Percentiles rank a stretch among this genome's conserved stretches.
Evolutionary conservation across 108 stramenopile species (phyloP).

Genomic region (Skeletonema marinoi): DNA sequence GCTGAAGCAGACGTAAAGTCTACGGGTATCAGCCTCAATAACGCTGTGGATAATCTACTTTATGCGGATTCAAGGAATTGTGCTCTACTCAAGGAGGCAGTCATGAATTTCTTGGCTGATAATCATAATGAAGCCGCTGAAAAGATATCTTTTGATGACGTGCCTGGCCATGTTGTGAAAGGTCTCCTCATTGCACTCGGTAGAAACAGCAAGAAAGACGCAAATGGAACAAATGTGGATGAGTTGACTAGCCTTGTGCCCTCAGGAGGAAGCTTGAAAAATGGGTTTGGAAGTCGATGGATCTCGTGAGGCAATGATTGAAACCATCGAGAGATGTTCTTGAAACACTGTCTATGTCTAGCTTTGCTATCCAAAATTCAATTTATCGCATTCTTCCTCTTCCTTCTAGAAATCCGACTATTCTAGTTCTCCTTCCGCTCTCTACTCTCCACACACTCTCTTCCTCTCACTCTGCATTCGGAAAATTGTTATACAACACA

Average conservation of each 20-base stretch:
- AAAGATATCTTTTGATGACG: not conserved
- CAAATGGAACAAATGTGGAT: not conserved
- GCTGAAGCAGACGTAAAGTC: conserved; percentile 19
- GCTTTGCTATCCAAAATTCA: too few relatives aligned
- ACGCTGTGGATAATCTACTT: not conserved
- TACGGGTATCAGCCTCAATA: not conserved
- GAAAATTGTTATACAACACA: conserved; percentile 84
- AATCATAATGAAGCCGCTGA: not conserved
- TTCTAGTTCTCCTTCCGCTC: not conserved
- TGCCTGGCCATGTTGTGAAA: not conserved
- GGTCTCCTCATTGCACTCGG: not conserved
- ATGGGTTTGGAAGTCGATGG: conserved; percentile 18
- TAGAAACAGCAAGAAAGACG: not conserved
- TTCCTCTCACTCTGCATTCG: conserved; percentile 32
- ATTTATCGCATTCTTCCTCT: too few relatives aligned
- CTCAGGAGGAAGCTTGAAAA: conserved; percentile 6
- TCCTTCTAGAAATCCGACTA: not conserved
- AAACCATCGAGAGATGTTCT: not conserved
- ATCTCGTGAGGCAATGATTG: conserved; percentile 1
- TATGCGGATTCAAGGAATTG: conserved; percentile 7
- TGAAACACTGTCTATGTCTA: not conserved
- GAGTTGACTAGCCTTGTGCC: not conserved
- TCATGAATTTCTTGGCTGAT: conserved; percentile 13
- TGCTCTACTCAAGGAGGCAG: conserved; percentile 16
- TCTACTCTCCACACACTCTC: not conserved